Evolutionary conservation across 306 rosid species (phyloP), one percentile per base, ranked within the genome.

Genomic region (Oemleria cerasiformis): DNA sequence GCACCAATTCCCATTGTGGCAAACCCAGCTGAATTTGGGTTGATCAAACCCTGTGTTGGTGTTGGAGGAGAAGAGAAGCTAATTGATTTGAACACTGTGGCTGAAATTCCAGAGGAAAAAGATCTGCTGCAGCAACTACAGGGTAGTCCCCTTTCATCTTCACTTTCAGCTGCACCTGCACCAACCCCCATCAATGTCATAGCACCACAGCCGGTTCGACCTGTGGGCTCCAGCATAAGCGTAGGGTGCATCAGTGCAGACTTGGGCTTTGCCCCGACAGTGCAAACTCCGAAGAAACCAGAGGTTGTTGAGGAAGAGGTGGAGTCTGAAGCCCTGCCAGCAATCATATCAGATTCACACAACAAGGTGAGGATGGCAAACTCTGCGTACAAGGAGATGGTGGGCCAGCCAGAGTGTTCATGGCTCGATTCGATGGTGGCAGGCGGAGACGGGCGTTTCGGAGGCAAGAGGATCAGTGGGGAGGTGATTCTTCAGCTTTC

Each of bases 371-470:
- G 97, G 72, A 78, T 94, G 85, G 96, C 77, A 2, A 94, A 94
- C 81, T 88, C 96, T 6, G 96, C 97, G 0, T 91, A 89, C 77
- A 91, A 86, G 77, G 91, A 89, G 76, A 76, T 94, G 91, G 90
- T 94, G 67, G 97, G 99, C 7, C 97, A 94, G 65, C 99, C 99
- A 0, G 87, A 85, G 55, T 94, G 97, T 55, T 53, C 84, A 0
- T 94, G 99, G 99, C 96, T 94, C 6, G 95, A 87, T 9, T 76
- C 87, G 0, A 86, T 86, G 88, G 84, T 74, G 41, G 65, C 63
- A 17, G 16, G 78, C 41, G 80, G 77, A 43, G 79, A 77, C 20
- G 86, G 86, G 34, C 66, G 66, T 34, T 50, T 50, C 20, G 78
- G 75, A 38, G 77, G 87, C 60, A 89, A 78, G 67, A 87, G 99